Conservation (phyloP, 495 filamentous ascomycete species). For the Xylaria longipes region DNA sequence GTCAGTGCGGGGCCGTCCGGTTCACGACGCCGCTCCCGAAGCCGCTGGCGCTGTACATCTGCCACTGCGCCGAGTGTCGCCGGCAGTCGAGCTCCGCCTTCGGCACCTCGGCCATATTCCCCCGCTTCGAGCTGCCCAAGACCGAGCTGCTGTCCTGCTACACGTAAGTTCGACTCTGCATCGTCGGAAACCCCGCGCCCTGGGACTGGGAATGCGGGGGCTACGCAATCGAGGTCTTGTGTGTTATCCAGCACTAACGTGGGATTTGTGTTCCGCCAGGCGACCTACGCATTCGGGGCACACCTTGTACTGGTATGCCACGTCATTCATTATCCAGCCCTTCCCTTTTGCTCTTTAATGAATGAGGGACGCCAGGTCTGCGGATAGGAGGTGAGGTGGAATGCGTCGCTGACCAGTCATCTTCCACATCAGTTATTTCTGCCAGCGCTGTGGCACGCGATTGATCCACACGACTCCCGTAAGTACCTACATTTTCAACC, state of each 20-base stretch:
- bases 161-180: slow-evolving; percentile 40
- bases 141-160: slow-evolving; percentile 53
- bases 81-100: slow-evolving; percentile 72
- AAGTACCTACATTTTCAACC: no score
- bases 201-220: not conserved
- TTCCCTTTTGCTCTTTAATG: not conserved
- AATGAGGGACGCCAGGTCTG: not conserved
- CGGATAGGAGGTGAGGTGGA: not conserved
- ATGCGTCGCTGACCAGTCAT: not conserved
- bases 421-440: slow-evolving; percentile 57
- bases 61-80: slow-evolving; percentile 72
- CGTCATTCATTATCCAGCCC: slow-evolving; percentile 18
- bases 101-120: slow-evolving; percentile 72
- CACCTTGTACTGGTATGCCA: slow-evolving; percentile 52
- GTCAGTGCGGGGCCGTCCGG: slow-evolving; percentile 66
- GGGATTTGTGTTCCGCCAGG: slow-evolving; percentile 18
- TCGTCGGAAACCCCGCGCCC: not conserved
- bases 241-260: not conserved
- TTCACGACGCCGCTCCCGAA: slow-evolving; percentile 65
- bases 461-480: slow-evolving; percentile 62
- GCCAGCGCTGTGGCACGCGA: slow-evolving; percentile 64
- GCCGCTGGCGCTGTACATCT: slow-evolving; percentile 68
- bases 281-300: slow-evolving; percentile 53
- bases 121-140: slow-evolving; percentile 59
- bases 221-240: not conserved